Evolutionary conservation across 805 yeast genomes (phyloP).

Genomic region (Metschnikowia colocasiae): DNA sequence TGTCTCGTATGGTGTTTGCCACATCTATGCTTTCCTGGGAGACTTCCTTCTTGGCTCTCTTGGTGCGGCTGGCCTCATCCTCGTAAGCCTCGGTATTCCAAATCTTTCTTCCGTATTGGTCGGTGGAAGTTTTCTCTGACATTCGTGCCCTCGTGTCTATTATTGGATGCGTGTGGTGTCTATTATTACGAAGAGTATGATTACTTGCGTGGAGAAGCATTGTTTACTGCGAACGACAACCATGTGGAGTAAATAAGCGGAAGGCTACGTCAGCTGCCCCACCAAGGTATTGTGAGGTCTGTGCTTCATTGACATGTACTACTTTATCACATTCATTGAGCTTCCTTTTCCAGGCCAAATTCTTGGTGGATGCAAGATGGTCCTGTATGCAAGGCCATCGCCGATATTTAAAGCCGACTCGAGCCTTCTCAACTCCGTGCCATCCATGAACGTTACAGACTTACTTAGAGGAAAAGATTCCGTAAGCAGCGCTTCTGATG

Average conservation of each 20-base stretch:
- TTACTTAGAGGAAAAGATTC: not conserved
- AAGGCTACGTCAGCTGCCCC: not conserved
- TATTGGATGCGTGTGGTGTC: not conserved
- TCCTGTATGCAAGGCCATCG: not conserved
- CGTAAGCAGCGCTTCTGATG: not conserved
- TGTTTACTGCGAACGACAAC: not conserved
- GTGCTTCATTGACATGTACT: not conserved
- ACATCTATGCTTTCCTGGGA: conserved; percentile 6
- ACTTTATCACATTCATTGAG: not conserved
- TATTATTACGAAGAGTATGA: not conserved
- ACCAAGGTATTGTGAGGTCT: not conserved
- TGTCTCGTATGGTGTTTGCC: conserved; percentile 6
- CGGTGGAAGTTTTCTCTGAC: conserved; percentile 28
- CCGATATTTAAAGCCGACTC: not conserved
- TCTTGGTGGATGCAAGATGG: not conserved
- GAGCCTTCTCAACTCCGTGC: not conserved
- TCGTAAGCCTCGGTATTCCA: conserved; percentile 73
- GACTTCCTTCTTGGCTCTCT: conserved; percentile 7
- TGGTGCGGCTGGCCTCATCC: conserved; percentile 37
- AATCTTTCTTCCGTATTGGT: conserved; percentile 60
- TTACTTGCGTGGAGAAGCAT: not conserved
- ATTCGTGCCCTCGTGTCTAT: conserved; percentile 2
- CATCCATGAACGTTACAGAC: conserved; percentile 2
- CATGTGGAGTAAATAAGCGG: not conserved
- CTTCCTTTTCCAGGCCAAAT: not conserved